Percentiles rank a stretch among this genome's conserved stretches.
Evolutionary conservation across 441 rosid species (phyloP).

Genomic region (Bocquillonia castaneifolia): DNA sequence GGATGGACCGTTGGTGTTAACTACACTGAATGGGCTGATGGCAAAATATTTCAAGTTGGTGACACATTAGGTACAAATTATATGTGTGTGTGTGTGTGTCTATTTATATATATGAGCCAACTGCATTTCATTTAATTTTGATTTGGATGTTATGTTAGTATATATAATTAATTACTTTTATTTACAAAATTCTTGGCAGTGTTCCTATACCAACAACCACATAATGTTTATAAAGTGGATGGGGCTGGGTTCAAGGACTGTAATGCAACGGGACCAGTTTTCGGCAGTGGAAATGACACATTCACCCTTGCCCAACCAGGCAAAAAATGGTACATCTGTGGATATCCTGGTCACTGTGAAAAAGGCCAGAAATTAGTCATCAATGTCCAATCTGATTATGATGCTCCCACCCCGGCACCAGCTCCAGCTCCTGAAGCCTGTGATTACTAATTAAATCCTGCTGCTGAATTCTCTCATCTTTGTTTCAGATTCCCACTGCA

Average conservation of each 20-base stretch:
- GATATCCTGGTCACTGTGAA: conserved; percentile 23
- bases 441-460: no score
- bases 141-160: no score
- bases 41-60: conserved; percentile 33
- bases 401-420: not conserved
- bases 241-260: conserved; percentile 26
- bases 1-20: conserved; percentile 32
- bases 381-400: not conserved
- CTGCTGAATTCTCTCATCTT: not conserved
- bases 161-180: no score
- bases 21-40: conserved; percentile 34
- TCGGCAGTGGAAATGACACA: conserved; percentile 29
- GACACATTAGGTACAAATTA: conserved; percentile 38
- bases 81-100: no score
- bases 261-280: not conserved
- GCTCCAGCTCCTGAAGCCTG: conserved; percentile 9
- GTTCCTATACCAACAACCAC: conserved; percentile 26
- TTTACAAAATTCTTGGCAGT: conserved; percentile 22
- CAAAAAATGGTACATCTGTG: conserved; percentile 46
- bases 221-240: conserved; percentile 36
- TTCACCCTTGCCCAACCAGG: conserved; percentile 26
- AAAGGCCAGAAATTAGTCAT: conserved; percentile 34
- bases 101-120: no score
- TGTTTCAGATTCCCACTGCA: conserved; percentile 15
- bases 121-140: no score